Percentiles rank a stretch among this genome's conserved stretches.
Conservation (phyloP, 805 yeast species). For the Nakazawaea pomicola region DNA sequence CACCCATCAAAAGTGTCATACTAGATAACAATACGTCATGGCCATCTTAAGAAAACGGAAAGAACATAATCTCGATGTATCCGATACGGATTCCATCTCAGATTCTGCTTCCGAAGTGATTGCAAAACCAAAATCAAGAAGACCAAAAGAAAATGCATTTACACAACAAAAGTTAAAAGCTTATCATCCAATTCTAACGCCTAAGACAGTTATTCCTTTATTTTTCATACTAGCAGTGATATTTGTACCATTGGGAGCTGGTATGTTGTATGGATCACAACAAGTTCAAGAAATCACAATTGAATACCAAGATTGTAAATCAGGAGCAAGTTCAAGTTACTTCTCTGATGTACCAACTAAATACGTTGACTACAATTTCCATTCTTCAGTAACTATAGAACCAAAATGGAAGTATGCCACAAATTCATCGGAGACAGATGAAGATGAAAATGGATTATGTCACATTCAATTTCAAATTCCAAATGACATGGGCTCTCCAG, state of each 20-base stretch:
- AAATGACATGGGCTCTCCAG: conserved; percentile 62
- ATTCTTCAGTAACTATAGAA: conserved; percentile 27
- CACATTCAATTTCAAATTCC: conserved; percentile 72
- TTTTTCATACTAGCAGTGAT: conserved; percentile 68
- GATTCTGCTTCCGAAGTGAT: conserved; percentile 35
- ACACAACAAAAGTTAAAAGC: conserved; percentile 53
- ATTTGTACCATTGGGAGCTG: conserved; percentile 91
- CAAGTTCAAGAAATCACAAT: conserved; percentile 73
- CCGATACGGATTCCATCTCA: conserved; percentile 38
- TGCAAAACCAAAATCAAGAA: conserved; percentile 44
- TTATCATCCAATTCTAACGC: conserved; percentile 78
- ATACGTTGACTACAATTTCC: conserved; percentile 57
- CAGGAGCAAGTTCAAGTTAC: conserved; percentile 35
- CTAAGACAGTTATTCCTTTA: conserved; percentile 85
- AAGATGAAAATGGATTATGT: conserved; percentile 53
- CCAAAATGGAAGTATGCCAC: conserved; percentile 64
- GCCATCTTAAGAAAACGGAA: conserved; percentile 10
- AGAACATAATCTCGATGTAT: conserved; percentile 1
- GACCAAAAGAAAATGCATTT: conserved; percentile 60
- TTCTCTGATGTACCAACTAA: conserved; percentile 57
- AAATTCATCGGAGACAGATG: conserved; percentile 34
- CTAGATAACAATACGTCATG: conserved; percentile 6
- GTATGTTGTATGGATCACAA: conserved; percentile 67
- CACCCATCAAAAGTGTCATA: background rate
- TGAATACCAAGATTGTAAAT: conserved; percentile 69